Conservation (phyloP, 2,329 filamentous ascomycete species). For the Boeremia exigua region DNA sequence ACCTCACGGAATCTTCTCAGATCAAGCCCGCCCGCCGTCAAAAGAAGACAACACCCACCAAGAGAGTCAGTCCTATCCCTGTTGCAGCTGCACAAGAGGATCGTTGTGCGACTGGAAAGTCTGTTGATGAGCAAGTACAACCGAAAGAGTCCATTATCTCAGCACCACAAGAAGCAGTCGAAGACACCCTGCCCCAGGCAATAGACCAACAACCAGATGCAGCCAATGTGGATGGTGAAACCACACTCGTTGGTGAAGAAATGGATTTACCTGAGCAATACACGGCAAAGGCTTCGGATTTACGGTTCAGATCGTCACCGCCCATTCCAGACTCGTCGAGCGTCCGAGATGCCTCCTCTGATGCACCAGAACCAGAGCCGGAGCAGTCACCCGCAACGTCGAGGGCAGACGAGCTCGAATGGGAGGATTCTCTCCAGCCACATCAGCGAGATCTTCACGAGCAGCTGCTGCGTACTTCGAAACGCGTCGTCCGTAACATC, state of each 20-base stretch:
- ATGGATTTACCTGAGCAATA: neutral
- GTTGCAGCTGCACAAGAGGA: neutral
- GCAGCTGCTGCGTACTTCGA: slow-evolving; percentile 47
- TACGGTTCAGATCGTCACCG: slow-evolving; percentile 32
- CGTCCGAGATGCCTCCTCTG: slow-evolving; percentile 39
- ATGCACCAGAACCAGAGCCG: slow-evolving; percentile 22
- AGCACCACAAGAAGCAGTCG: slow-evolving; percentile 16
- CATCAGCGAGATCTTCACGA: slow-evolving; percentile 50
- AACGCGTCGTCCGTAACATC: slow-evolving; percentile 55
- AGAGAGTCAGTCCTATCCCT: neutral
- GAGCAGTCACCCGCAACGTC: slow-evolving; percentile 27
- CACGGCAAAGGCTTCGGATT: slow-evolving; percentile 6
- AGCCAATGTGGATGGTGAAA: slow-evolving; percentile 10
- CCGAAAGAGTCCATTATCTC: slow-evolving; percentile 5
- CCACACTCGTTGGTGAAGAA: slow-evolving; percentile 12
- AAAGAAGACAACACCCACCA: neutral
- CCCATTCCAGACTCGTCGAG: slow-evolving; percentile 27
- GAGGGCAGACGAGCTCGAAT: slow-evolving; percentile 43
- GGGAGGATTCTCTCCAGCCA: slow-evolving; percentile 47
- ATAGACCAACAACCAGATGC: neutral
- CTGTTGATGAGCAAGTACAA: neutral
- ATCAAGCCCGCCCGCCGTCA: neutral
- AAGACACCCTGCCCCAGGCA: slow-evolving; percentile 6
- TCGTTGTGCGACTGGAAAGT: too few relatives aligned
- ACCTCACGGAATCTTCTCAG: neutral